Percentiles rank a stretch among this genome's conserved stretches.
phyloP scores from a whole-genome alignment of 1,284 basidiomycete species.

The Papiliotrema laurentii region DNA sequence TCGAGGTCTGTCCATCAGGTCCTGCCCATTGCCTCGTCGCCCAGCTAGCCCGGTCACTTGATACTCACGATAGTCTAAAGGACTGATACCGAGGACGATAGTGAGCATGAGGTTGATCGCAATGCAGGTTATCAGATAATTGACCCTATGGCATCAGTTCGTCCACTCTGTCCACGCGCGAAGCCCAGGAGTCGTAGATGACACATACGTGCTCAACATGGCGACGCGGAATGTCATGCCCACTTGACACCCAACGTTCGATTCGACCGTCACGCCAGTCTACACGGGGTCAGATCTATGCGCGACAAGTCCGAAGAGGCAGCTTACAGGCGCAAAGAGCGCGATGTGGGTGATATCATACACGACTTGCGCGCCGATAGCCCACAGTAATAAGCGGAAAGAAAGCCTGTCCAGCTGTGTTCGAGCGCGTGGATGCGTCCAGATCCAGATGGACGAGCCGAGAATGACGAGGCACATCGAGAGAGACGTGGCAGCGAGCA shows the following conservation, averaged over 20 bases:
- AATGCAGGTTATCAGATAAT: slow-evolving; percentile 23
- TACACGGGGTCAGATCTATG: background rate
- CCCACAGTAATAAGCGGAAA: slow-evolving; percentile 20
- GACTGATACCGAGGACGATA: slow-evolving; percentile 20
- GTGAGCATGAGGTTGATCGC: slow-evolving; percentile 24
- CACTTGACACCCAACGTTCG: slow-evolving; percentile 7
- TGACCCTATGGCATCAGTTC: slow-evolving; percentile 14
- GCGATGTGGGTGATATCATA: slow-evolving; percentile 21
- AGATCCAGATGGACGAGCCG: background rate
- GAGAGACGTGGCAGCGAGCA: background rate
- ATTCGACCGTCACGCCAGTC: background rate
- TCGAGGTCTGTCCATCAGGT: slow-evolving; percentile 3
- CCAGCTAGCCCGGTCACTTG: too few relatives aligned
- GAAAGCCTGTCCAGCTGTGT: slow-evolving; percentile 18
- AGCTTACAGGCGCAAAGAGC: slow-evolving; percentile 7
- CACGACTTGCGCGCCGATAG: slow-evolving; percentile 17
- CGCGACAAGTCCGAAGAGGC: background rate
- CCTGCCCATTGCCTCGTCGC: background rate
- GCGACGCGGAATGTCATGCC: slow-evolving; percentile 21
- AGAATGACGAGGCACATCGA: background rate
- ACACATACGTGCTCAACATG: slow-evolving; percentile 16
- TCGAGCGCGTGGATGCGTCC: background rate
- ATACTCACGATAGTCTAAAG: slow-evolving; percentile 16
- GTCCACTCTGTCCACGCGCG: too few relatives aligned
- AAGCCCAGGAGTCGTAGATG: background rate